Evolutionary conservation across 495 filamentous ascomycete genomes (phyloP).

Genomic region (Lophiostoma macrostomum): DNA sequence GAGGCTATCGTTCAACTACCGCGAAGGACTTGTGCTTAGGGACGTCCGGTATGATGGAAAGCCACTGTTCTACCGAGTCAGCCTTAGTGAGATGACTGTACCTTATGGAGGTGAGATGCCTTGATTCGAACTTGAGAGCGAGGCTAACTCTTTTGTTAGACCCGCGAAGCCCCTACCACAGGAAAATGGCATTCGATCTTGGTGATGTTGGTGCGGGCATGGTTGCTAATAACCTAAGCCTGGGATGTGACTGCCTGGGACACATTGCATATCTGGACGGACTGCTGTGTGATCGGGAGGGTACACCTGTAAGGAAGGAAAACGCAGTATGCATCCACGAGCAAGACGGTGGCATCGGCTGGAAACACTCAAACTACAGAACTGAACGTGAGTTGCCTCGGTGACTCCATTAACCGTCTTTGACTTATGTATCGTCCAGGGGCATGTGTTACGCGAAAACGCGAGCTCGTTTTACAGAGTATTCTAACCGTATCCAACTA

Average conservation of each 20-base stretch:
- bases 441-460: slow-evolving; percentile 63
- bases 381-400: too few species aligned
- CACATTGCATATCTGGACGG: slow-evolving; percentile 70
- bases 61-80: too few species aligned
- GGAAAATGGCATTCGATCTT: slow-evolving; percentile 76
- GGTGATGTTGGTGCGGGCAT: slow-evolving; percentile 72
- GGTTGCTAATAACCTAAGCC: slow-evolving; percentile 69
- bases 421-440: too few species aligned
- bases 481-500: slow-evolving; percentile 65
- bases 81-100: too few species aligned
- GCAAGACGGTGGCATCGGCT: slow-evolving; percentile 69
- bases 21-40: too few species aligned
- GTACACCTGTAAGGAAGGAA: slow-evolving; percentile 58
- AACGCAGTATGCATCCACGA: slow-evolving; percentile 81
- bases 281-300: slow-evolving; percentile 53
- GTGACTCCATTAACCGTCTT: too few species aligned
- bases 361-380: slow-evolving; percentile 85
- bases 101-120: too few species aligned
- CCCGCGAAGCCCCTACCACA: slow-evolving; percentile 68
- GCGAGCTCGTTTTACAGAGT: slow-evolving; percentile 69
- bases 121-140: too few species aligned
- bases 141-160: too few species aligned
- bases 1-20: too few species aligned
- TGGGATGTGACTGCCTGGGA: slow-evolving; percentile 55
- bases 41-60: too few species aligned